Base-by-base conservation (phyloP, 2,329 filamentous ascomycete genomes). In the Aspergillus flavus region DNA sequence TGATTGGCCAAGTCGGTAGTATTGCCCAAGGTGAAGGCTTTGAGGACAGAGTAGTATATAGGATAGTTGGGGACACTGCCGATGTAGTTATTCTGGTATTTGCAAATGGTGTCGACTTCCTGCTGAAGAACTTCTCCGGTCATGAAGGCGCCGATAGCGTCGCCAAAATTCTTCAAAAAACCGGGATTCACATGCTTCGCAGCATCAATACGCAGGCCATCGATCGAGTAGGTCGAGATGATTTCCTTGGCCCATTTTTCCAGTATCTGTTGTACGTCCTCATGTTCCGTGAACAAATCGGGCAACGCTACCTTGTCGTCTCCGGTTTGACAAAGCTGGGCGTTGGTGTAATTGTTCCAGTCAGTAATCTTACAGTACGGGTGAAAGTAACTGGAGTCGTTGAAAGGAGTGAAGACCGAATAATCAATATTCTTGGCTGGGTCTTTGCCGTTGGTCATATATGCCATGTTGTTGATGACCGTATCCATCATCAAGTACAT, bases 401-500 rank as follows among this genome's bases (percentile, higher is more conserved):
- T 65, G 57, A 72, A 72, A 7, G 70, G 69, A 10, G 50, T 52
- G 23, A 71, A 61, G 19, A 62, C 50, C 11, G 62, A 61, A 45
- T 66, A 71, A 39, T 72, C 62, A 34, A 70, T 64, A 34, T 58
- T 45, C 14, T 62, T 53, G 6, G 41, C 32, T 21, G 59, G 55
- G 6, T 54, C 26, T n/a, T 48, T 60, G 52, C 23, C 57, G 58
- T 50, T 66, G 63, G 14, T 55, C 52, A 55, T 55, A 36, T 36
- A 55, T 5, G 66, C 69, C 67, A 71, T 68, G 58, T 71, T 55
- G 55, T 71, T 84, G 32, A 79, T 77, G 6, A 83, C 81, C 5
- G 83, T 76, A 64, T 84, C 82, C 19, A 83, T 76, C 82, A 84
- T 84, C 28, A 84, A 64, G 62, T 80, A 83, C 81, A 80, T 83